Conservation (phyloP, 169 alveolate genomes). For the Plasmodium cynomolgi region DNA sequence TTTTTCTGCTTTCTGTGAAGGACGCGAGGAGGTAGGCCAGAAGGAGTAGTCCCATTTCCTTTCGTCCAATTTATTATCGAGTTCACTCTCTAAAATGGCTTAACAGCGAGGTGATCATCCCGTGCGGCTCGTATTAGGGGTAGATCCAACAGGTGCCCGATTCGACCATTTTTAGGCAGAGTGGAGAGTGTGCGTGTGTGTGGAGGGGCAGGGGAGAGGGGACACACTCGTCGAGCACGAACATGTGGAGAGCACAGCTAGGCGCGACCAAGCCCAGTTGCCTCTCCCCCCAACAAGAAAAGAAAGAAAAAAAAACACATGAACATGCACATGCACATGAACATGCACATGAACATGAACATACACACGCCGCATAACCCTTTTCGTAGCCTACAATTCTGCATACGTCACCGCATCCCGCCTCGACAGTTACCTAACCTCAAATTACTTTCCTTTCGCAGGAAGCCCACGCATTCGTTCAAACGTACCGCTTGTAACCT, state of each 20-base stretch:
- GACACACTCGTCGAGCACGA: background rate
- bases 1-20: background rate
- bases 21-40: constrained; percentile 31
- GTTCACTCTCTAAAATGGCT: background rate
- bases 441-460: background rate
- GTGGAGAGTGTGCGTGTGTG: background rate
- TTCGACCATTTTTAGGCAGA: background rate
- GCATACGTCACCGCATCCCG: background rate
- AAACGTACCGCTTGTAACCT: background rate
- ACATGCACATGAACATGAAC: no score
- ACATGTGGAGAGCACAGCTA: background rate
- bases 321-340: no score
- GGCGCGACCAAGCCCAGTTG: background rate
- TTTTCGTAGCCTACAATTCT: background rate
- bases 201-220: background rate
- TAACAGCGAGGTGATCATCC: background rate
- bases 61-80: background rate
- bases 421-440: background rate
- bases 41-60: background rate
- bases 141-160: background rate
- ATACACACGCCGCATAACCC: background rate
- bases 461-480: background rate
- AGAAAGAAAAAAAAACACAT: background rate
- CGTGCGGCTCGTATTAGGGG: background rate
- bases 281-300: background rate